phyloP scores from a whole-genome alignment of 2,329 filamentous ascomycete species.

The Fusarium dimerum region DNA sequence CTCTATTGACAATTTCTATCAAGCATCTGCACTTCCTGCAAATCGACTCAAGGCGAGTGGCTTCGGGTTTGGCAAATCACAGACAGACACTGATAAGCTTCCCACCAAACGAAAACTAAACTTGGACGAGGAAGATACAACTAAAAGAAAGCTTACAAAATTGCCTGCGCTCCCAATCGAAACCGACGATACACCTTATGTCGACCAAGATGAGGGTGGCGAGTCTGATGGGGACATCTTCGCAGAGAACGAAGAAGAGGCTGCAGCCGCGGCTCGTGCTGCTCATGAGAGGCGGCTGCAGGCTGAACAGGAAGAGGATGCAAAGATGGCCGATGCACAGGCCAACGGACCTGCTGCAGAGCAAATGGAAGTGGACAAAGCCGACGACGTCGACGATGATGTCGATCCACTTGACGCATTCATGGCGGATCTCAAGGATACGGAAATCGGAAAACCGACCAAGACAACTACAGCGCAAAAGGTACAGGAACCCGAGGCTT shows the following conservation, averaged over 20 bases:
- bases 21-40: slow-evolving; percentile 61
- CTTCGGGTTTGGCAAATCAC: slow-evolving; percentile 77
- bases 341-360: slow-evolving; percentile 36
- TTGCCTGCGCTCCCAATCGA: slow-evolving; percentile 76
- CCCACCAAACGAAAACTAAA: slow-evolving; percentile 74
- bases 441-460: slow-evolving; percentile 49
- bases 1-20: slow-evolving; percentile 25
- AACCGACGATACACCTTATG: slow-evolving; percentile 61
- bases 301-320: slow-evolving; percentile 39
- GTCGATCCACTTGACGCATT: slow-evolving; percentile 95
- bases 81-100: slow-evolving; percentile 64
- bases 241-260: slow-evolving; percentile 82
- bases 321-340: slow-evolving; percentile 29
- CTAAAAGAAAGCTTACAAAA: slow-evolving; percentile 85
- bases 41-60: slow-evolving; percentile 74
- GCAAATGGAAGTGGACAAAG: slow-evolving; percentile 58
- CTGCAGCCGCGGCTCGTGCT: slow-evolving; percentile 79
- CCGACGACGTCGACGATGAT: slow-evolving; percentile 79
- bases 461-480: slow-evolving; percentile 44
- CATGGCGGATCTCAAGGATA: slow-evolving; percentile 71
- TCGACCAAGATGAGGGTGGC: slow-evolving; percentile 65
- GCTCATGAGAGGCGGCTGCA: slow-evolving; percentile 77
- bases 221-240: slow-evolving; percentile 77
- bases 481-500: slow-evolving; percentile 73
- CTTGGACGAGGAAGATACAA: slow-evolving; percentile 85